Base-by-base conservation (phyloP, 2,329 filamentous ascomycete genomes). In the Trichoderma semiorbis region DNA sequence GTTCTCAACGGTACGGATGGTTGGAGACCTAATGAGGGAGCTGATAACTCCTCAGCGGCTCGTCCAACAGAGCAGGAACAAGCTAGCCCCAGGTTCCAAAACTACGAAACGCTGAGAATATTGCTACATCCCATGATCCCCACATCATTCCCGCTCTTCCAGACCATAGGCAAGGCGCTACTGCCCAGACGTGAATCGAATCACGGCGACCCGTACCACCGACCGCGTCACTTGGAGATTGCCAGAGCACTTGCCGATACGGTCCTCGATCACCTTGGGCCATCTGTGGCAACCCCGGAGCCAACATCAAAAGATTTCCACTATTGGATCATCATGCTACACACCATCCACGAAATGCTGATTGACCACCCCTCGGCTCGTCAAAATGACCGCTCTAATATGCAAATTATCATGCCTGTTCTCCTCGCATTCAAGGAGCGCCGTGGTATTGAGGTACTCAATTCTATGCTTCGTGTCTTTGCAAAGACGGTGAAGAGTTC, bases 341-440 rank as follows among this genome's bases (percentile, higher is more conserved):
- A 93, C 71, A 91, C 92, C 0, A 84, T 97, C 69, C 90, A 92
- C 50, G 92, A 95, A 78, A 88, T 97, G 80, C 83, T 97, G 73
- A 89, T 96, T 73, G 94, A 97, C 77, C 80, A 82, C 67, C 87
- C 77, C 7, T 43, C 84, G 75, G 81, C 78, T 73, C 85, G 82
- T 71, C 83, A 82, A 76, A 86, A 77, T 77, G 89, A 84, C 74
- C 87, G 81, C 75, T 83, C 82, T 74, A 84, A 79, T 7, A 77
- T 83, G 10, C 88, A 89, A 73, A 85, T 91, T 16, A 88, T 92
- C 68, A 92, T 94, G 57, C 87, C 96, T 32, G 91, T 98, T 43
- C 85, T 99, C 28, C 87, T 95, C 70, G 92, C 94, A 1, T 98
- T 99, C 84, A 95, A 95, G 80, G 91, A 93, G 72, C 88, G 90